Evolutionary conservation across 345 rosid species (phyloP).

Genomic region (Rhizophora apiculata): DNA sequence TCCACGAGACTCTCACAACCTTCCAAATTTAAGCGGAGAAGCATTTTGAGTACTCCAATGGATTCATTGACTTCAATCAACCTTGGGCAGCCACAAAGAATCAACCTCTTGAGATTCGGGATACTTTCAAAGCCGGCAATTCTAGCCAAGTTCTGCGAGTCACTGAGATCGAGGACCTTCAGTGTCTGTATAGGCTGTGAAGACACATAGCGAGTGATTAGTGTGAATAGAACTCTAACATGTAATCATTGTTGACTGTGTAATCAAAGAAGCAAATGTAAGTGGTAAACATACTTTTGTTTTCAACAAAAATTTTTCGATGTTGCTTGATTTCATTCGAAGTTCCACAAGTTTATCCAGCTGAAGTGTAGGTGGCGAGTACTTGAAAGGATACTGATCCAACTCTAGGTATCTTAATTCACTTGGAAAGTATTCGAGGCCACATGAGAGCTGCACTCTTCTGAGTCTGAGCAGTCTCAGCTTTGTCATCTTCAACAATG

Average conservation of each 20-base stretch:
- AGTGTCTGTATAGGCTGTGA: slow-evolving; percentile 11
- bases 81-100: slow-evolving; percentile 10
- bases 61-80: slow-evolving; percentile 12
- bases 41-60: slow-evolving; percentile 10
- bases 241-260: background rate
- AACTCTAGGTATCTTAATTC: slow-evolving; percentile 12
- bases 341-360: slow-evolving; percentile 16
- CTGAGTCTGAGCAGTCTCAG: slow-evolving; percentile 8
- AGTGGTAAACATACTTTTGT: background rate
- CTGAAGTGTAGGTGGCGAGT: slow-evolving; percentile 7
- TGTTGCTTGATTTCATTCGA: slow-evolving; percentile 1
- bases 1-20: slow-evolving; percentile 8
- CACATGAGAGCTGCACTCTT: background rate
- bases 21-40: background rate
- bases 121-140: background rate
- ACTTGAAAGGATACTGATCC: slow-evolving; percentile 13
- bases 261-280: background rate
- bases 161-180: slow-evolving; percentile 15
- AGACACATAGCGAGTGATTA: background rate
- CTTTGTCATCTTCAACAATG: slow-evolving; percentile 6
- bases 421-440: slow-evolving; percentile 6
- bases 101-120: slow-evolving; percentile 12
- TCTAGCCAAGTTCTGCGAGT: background rate
- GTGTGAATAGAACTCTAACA: background rate
- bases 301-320: slow-evolving; percentile 8